Base-by-base conservation (phyloP, 148 eudicot species). In the Rhododendron ferrugineum region DNA sequence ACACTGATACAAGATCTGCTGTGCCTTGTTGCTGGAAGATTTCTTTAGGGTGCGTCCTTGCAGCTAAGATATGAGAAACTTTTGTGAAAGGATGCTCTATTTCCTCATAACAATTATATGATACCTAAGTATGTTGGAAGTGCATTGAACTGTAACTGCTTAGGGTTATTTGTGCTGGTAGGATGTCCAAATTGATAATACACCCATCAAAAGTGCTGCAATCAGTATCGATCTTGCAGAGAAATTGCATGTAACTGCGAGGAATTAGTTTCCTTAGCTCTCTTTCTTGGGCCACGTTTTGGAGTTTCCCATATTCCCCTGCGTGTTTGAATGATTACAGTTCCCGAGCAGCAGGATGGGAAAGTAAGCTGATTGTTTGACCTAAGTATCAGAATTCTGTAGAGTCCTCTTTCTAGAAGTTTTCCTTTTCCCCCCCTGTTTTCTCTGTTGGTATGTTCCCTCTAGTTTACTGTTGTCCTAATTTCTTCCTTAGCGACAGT, bases 1-100 rank as follows among this genome's bases (percentile, higher is more conserved):
- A 34, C 73, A 68, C 37, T 62, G 79, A 81, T 86, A 34, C 74
- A 56, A 28, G 49, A 34, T 40, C 83, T 85, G 70, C 72, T 47
- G 56, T 86, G 56, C 28, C 22, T 32, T 80, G 4, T 68, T 70
- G 54, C 47, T 82, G 49, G 77, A 15, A 18, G 47, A 82, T 47
- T 47, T 49, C 34, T 44, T 18, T 83, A 32, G 26, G 68, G 28
- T 52, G 42, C 54, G 28, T 52, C 66, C 83, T 52, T 2, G 6
- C 42, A 56, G 83, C 66, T 18, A 66, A 66, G 73, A 40, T 60
- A 44, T 44, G 42, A 22, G 34, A 82, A 81, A 14, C 40, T 42
- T 82, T 42, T 11, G 72, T 36, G 7, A 70, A 68, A 68, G 14
- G 37, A 64, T 82, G 16, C 46, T 60, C 42, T 66, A n/a, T 46